These are phyloP conservation scores for Acer campestre DNA, from an alignment of 345 rosid genomes.

Conservation along the genomic window DNA sequence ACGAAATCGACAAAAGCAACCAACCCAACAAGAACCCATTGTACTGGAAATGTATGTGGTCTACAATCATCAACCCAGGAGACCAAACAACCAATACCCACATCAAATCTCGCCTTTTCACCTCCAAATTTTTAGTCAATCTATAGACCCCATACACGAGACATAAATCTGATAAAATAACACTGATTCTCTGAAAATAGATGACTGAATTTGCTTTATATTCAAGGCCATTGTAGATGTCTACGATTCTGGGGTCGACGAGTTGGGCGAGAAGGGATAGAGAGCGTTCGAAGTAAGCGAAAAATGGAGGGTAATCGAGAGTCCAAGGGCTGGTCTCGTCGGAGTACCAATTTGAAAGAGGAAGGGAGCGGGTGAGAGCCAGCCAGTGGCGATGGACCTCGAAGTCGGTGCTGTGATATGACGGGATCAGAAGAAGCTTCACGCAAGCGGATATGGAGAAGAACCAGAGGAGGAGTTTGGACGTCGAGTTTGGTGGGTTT, in stretches of 20 bases:
- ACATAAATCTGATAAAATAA: slow-evolving; percentile 67
- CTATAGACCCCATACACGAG: slow-evolving; percentile 62
- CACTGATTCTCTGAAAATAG: slow-evolving; percentile 71
- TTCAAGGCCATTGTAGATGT: slow-evolving; percentile 60
- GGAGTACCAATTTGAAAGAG: slow-evolving; percentile 78
- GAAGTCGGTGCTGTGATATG: slow-evolving; percentile 85
- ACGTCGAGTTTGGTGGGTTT: background rate
- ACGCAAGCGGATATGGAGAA: slow-evolving; percentile 53
- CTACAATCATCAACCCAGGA: slow-evolving; percentile 80
- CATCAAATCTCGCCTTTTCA: slow-evolving; percentile 43
- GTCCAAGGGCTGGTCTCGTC: slow-evolving; percentile 94
- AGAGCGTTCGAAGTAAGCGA: slow-evolving; percentile 64
- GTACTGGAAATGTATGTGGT: slow-evolving; percentile 93
- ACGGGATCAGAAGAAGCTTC: slow-evolving; percentile 75
- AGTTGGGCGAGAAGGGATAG: slow-evolving; percentile 60
- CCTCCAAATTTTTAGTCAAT: slow-evolving; percentile 41
- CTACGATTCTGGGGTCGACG: slow-evolving; percentile 68
- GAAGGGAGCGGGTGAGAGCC: slow-evolving; percentile 78
- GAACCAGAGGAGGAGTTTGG: slow-evolving; percentile 58
- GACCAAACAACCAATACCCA: slow-evolving; percentile 80
- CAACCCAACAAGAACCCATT: slow-evolving; percentile 85
- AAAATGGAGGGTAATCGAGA: slow-evolving; percentile 92
- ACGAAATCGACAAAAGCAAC: slow-evolving; percentile 81
- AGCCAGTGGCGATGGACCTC: slow-evolving; percentile 99
- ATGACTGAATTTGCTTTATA: slow-evolving; percentile 53